Conservation (phyloP, 805 yeast genomes). For the Candida xyloterini region DNA sequence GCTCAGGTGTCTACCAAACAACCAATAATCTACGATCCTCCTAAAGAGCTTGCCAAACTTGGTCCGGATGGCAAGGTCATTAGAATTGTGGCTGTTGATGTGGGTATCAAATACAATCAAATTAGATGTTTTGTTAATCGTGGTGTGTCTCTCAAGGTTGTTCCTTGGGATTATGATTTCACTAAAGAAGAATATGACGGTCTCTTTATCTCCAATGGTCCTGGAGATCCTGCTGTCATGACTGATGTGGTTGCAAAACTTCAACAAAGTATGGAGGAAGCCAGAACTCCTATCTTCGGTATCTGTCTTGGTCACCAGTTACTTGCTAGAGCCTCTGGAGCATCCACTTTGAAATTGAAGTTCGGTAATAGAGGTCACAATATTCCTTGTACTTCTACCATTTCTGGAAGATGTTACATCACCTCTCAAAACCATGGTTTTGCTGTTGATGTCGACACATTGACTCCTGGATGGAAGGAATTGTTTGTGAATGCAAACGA, state of each 20-base stretch:
- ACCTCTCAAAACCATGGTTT: conserved; percentile 99
- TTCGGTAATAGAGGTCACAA: conserved; percentile 99
- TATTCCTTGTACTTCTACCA: conserved; percentile 83
- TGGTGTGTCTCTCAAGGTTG: conserved; percentile 94
- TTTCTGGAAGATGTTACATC: conserved; percentile 93
- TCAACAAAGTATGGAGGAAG: conserved; percentile 53
- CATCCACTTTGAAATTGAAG: conserved; percentile 84
- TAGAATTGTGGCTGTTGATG: conserved; percentile 88
- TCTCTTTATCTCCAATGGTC: conserved; percentile 95
- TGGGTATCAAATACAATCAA: conserved; percentile 97
- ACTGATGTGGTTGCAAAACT: conserved; percentile 62
- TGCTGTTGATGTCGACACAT: conserved; percentile 84
- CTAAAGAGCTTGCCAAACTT: conserved; percentile 44
- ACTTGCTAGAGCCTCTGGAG: conserved; percentile 93
- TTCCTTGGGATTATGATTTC: conserved; percentile 93
- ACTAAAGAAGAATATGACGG: conserved; percentile 85
- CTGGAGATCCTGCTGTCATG: conserved; percentile 97
- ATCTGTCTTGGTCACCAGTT: conserved; percentile 98
- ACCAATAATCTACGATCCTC: conserved; percentile 77
- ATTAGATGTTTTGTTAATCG: conserved; percentile 94
- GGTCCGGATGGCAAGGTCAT: conserved; percentile 74
- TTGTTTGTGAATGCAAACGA: conserved; percentile 94
- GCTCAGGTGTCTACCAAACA: conserved; percentile 80
- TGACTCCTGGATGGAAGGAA: conserved; percentile 84
- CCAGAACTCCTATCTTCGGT: conserved; percentile 90